Conservation (phyloP, 352 stramenopile genomes). For the Elongisporangium prolatum region DNA sequence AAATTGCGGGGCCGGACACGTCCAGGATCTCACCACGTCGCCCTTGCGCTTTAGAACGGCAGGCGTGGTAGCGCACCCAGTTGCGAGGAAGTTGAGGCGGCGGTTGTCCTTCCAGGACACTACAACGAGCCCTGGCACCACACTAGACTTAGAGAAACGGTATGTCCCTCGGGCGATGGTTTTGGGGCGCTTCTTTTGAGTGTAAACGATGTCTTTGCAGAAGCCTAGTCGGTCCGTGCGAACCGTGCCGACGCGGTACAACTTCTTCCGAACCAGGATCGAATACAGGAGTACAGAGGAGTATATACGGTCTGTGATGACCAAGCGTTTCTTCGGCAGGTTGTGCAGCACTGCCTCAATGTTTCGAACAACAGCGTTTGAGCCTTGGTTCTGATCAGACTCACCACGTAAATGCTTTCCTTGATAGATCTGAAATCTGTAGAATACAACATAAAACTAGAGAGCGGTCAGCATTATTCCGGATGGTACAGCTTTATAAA, state of each 20-base stretch:
- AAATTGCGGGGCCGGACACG: slow-evolving; percentile 5
- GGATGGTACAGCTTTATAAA: neutral
- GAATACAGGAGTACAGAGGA: slow-evolving; percentile 6
- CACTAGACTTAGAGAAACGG: too few relatives aligned
- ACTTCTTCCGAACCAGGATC: slow-evolving; percentile 5
- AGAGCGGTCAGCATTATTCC: neutral
- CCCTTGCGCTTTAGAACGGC: too few relatives aligned
- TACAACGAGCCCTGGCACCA: too few relatives aligned
- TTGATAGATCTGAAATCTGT: too few relatives aligned
- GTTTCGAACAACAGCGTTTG: slow-evolving; percentile 4
- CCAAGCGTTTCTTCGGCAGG: neutral
- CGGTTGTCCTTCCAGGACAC: too few relatives aligned
- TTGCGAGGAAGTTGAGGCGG: too few relatives aligned
- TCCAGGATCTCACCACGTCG: neutral
- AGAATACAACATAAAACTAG: slow-evolving; percentile 2
- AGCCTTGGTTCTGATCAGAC: neutral
- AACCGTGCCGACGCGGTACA: slow-evolving; percentile 12
- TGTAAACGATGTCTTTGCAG: slow-evolving; percentile 11
- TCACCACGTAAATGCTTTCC: too few relatives aligned
- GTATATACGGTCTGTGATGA: slow-evolving; percentile 1
- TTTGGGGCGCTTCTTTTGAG: slow-evolving; percentile 8
- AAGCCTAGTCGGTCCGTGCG: slow-evolving; percentile 9
- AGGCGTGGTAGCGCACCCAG: too few relatives aligned
- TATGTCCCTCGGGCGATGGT: slow-evolving; percentile 4
- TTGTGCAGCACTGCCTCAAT: neutral